A percentile compares a stretch with the other conserved stretches of the same genome.
Conservation (phyloP, 768 basidiomycete genomes). For the Rhodotorula taiwanensis region DNA sequence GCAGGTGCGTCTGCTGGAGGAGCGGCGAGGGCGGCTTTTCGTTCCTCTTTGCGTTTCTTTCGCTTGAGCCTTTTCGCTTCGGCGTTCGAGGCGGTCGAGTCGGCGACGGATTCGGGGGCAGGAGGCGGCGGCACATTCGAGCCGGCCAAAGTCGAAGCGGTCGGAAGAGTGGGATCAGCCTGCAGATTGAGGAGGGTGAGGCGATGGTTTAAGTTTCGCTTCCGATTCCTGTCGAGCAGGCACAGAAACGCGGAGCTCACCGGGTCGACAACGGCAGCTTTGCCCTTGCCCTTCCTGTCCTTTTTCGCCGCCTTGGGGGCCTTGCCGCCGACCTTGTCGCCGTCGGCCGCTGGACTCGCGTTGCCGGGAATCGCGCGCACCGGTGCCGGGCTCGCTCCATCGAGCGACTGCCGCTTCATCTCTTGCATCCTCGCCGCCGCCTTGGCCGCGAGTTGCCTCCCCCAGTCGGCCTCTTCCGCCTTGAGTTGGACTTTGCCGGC, state of each 20-base stretch:
- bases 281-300: neutral
- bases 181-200: too few species aligned
- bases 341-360: neutral
- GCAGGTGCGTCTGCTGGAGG: neutral
- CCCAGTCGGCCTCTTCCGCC: slow-evolving; percentile 8
- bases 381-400: neutral
- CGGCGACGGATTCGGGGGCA: neutral
- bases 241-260: too few species aligned
- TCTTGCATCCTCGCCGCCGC: neutral
- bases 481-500: neutral
- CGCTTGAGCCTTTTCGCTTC: slow-evolving; percentile 3
- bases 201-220: too few species aligned
- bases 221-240: too few species aligned
- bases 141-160: too few species aligned
- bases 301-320: neutral
- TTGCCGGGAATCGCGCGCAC: neutral
- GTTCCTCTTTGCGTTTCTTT: slow-evolving; percentile 10
- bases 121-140: neutral
- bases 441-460: neutral
- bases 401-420: neutral
- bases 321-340: neutral
- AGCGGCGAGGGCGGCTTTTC: neutral
- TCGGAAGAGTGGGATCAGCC: too few species aligned
- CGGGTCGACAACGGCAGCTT: neutral
- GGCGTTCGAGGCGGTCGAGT: neutral